Conservation (phyloP, 495 filamentous ascomycete genomes). For the Xylaria flabelliformis region DNA sequence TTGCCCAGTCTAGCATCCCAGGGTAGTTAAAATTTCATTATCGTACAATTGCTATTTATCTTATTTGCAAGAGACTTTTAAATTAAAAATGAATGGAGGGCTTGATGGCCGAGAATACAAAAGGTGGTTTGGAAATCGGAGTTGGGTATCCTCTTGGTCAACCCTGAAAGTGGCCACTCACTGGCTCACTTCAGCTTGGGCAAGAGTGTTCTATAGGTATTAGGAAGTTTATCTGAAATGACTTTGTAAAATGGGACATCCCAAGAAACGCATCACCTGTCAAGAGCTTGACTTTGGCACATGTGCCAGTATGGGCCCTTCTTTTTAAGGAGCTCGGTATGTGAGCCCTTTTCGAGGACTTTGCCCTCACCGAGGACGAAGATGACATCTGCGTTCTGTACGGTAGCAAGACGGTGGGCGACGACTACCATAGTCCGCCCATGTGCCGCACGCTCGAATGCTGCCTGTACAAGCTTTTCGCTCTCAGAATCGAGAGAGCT, state of each 20-base stretch:
- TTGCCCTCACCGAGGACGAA: slow-evolving; percentile 63
- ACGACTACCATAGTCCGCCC: slow-evolving; percentile 79
- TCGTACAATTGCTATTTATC: neutral
- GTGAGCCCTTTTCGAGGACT: slow-evolving; percentile 64
- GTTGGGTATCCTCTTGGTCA: neutral
- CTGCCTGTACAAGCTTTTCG: slow-evolving; percentile 76
- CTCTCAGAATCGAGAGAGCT: slow-evolving; percentile 77
- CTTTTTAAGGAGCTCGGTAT: slow-evolving; percentile 56
- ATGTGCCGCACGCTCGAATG: slow-evolving; percentile 68
- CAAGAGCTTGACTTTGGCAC: slow-evolving; percentile 45
- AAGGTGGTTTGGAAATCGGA: neutral
- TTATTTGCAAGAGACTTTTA: neutral
- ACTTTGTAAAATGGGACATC: neutral
- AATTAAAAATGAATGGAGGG: neutral
- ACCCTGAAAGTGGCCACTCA: neutral
- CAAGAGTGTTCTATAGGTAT: neutral
- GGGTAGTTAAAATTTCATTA: neutral
- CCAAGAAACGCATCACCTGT: slow-evolving; percentile 27
- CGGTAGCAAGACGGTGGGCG: slow-evolving; percentile 67
- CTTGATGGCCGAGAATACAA: neutral
- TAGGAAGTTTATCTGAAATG: neutral
- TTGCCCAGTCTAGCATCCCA: neutral
- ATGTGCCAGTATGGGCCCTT: slow-evolving; percentile 63
- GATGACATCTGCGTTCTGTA: slow-evolving; percentile 66
- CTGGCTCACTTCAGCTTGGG: neutral